Evolutionary conservation across 1,284 basidiomycete species (phyloP).

Genomic region (Cryptococcus maquisensis): DNA sequence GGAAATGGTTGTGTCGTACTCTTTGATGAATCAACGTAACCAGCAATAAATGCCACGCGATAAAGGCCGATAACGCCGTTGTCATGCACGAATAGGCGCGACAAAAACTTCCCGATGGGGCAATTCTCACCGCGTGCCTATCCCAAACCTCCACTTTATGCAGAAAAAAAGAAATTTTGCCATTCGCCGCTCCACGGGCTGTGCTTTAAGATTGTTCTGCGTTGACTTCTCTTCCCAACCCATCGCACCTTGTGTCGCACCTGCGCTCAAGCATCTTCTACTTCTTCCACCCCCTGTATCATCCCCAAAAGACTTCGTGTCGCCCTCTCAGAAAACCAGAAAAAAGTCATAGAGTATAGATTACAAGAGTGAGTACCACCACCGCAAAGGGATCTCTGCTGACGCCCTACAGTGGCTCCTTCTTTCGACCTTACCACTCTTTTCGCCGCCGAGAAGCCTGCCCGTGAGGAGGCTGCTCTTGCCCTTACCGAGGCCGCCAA

Average conservation of each 20-base stretch:
- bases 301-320: not conserved
- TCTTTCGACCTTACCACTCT: conserved; percentile 48
- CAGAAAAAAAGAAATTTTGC: no score
- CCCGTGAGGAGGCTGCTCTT: conserved; percentile 65
- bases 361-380: conserved; percentile 14
- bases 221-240: not conserved
- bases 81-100: no score
- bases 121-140: not conserved
- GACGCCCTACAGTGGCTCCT: conserved; percentile 36
- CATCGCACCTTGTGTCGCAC: not conserved
- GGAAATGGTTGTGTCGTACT: no score
- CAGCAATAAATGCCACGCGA: no score
- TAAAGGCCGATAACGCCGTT: not conserved
- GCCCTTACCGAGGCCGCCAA: conserved; percentile 68
- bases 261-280: not conserved
- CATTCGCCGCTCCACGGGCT: no score
- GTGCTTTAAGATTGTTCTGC: no score
- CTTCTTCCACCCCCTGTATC: not conserved
- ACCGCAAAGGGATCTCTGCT: not conserved
- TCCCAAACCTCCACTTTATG: no score
- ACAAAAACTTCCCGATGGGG: not conserved
- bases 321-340: not conserved
- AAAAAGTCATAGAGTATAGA: conserved; percentile 3
- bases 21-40: no score
- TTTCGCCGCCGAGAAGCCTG: conserved; percentile 50